A percentile compares a stretch with the other conserved stretches of the same genome.
Evolutionary conservation across 495 filamentous ascomycete genomes (phyloP).

Genomic region (Stereocaulon alpinum): DNA sequence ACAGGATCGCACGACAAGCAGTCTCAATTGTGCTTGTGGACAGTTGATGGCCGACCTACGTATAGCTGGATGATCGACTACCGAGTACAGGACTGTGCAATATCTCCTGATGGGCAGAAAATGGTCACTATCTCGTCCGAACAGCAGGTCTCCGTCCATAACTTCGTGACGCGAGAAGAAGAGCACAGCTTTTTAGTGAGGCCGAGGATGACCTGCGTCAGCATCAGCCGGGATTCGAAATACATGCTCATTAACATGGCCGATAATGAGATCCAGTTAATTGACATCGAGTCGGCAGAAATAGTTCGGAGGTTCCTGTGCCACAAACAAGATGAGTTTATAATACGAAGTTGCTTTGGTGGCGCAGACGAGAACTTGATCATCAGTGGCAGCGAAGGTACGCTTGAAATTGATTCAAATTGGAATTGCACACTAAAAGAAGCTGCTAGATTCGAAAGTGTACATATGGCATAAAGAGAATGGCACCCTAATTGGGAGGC

Average conservation of each 20-base stretch:
- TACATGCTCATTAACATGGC: slow-evolving; percentile 74
- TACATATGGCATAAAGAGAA: slow-evolving; percentile 88
- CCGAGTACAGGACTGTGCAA: slow-evolving; percentile 72
- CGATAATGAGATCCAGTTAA: slow-evolving; percentile 61
- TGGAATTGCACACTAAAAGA: neutral
- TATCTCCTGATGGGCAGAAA: slow-evolving; percentile 68
- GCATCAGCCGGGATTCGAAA: slow-evolving; percentile 66
- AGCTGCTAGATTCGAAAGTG: slow-evolving; percentile 54
- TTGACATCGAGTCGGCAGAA: slow-evolving; percentile 65
- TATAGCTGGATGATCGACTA: slow-evolving; percentile 54
- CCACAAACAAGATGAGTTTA: slow-evolving; percentile 56
- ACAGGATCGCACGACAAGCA: slow-evolving; percentile 65
- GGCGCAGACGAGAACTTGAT: slow-evolving; percentile 87
- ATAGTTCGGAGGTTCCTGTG: slow-evolving; percentile 64
- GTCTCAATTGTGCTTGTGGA: slow-evolving; percentile 60
- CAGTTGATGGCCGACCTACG: slow-evolving; percentile 43
- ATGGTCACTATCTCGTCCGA: slow-evolving; percentile 68
- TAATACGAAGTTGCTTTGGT: slow-evolving; percentile 76
- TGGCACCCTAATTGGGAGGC: slow-evolving; percentile 59
- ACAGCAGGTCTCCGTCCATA: slow-evolving; percentile 66
- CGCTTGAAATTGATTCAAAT: neutral
- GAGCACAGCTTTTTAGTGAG: slow-evolving; percentile 61
- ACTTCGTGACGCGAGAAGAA: slow-evolving; percentile 61
- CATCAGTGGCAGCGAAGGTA: slow-evolving; percentile 86
- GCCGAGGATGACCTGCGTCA: slow-evolving; percentile 62